Evolutionary conservation across 2,329 filamentous ascomycete species (phyloP).

Genomic region (Biscogniauxia sp.): DNA sequence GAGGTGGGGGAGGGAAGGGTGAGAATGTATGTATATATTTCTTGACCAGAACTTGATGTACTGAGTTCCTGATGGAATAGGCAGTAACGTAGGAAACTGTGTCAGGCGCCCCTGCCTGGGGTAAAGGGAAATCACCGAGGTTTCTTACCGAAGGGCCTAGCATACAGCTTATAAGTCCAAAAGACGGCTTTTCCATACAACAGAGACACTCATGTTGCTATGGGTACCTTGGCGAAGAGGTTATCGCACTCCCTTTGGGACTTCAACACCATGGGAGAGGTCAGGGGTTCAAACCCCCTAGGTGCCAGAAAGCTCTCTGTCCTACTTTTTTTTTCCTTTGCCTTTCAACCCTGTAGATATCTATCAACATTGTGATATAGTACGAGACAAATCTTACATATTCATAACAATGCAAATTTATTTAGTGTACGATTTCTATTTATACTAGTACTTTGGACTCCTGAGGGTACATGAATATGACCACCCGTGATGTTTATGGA

Average conservation of each 20-base stretch:
- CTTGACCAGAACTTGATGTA: too few species aligned
- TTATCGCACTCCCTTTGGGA: conserved; percentile 15
- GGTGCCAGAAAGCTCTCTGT: background rate
- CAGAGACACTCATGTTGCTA: background rate
- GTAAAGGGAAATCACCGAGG: background rate
- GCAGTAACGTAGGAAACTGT: background rate
- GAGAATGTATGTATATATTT: too few species aligned
- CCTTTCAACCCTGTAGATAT: background rate
- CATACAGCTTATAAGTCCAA: background rate
- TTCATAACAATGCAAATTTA: too few species aligned
- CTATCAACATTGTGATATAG: too few species aligned
- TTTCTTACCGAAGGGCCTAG: background rate
- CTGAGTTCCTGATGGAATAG: background rate
- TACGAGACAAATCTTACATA: too few species aligned
- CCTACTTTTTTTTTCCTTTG: background rate
- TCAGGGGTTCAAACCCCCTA: conserved; percentile 16
- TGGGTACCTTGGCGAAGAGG: conserved; percentile 15
- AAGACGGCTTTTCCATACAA: background rate
- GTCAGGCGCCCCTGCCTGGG: background rate
- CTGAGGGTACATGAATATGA: too few species aligned
- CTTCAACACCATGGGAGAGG: conserved; percentile 5
- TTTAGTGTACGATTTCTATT: too few species aligned
- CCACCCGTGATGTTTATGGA: too few species aligned
- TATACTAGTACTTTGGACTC: too few species aligned
- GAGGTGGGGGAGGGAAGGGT: too few species aligned